Evolutionary conservation across 2,329 filamentous ascomycete species (phyloP).

Genomic region (Raffaelea albimanens): DNA sequence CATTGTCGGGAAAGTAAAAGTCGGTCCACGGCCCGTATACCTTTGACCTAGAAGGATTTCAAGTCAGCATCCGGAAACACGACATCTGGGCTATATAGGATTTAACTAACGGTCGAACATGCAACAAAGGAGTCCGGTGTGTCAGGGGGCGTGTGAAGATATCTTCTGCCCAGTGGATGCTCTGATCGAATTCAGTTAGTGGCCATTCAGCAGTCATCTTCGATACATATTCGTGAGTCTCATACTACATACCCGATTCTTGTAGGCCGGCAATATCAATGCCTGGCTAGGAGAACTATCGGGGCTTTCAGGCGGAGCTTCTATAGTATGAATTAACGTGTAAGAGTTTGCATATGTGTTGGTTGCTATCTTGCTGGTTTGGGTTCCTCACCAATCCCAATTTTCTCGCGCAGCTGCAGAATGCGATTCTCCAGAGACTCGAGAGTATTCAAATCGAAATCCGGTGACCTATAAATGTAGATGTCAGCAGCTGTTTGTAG

Average conservation of each 20-base stretch:
- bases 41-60: conserved; percentile 28
- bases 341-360: neutral
- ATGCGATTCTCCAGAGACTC: conserved; percentile 39
- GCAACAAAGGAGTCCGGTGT: conserved; percentile 38
- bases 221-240: neutral
- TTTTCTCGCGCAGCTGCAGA: conserved; percentile 41
- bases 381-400: conserved; percentile 32
- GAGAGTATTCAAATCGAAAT: conserved; percentile 46
- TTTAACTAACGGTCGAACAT: conserved; percentile 19
- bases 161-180: conserved; percentile 48
- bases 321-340: conserved; percentile 6
- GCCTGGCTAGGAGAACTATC: neutral
- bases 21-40: conserved; percentile 37
- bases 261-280: neutral
- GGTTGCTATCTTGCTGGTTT: too few species aligned
- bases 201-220: conserved; percentile 6
- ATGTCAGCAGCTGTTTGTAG: neutral
- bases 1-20: conserved; percentile 34
- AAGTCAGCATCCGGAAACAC: neutral
- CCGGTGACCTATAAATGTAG: conserved; percentile 30
- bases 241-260: neutral
- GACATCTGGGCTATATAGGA: neutral
- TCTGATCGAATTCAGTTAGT: neutral
- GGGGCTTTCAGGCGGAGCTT: neutral
- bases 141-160: conserved; percentile 48